phyloP scores from a whole-genome alignment of 2,329 filamentous ascomycete species.

The Clonostachys solani region DNA sequence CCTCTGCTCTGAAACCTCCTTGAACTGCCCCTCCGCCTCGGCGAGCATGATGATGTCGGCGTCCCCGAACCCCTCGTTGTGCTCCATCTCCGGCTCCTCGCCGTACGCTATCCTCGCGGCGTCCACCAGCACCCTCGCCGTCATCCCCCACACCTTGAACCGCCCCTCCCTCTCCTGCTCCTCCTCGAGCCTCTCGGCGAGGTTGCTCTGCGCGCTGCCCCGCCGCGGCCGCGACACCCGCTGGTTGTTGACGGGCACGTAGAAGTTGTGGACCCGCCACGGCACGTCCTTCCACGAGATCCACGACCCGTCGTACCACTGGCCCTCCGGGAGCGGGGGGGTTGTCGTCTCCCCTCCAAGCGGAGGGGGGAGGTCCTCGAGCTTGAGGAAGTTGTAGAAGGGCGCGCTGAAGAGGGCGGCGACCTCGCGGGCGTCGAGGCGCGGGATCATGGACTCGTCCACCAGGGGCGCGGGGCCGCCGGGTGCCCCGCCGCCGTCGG shows the following conservation, averaged over 20 bases:
- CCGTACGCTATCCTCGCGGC: constrained; percentile 80
- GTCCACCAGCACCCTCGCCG: constrained; percentile 84
- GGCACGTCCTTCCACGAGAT: constrained; percentile 68
- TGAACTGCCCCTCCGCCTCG: constrained; percentile 38
- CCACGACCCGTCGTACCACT: constrained; percentile 88
- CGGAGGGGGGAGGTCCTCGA: constrained; percentile 46
- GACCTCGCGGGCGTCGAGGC: constrained; percentile 84
- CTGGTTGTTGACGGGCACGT: constrained; percentile 74
- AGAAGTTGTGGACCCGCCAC: constrained; percentile 92
- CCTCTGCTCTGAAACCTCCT: constrained; percentile 27
- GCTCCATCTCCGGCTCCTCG: constrained; percentile 80
- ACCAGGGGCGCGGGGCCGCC: constrained; percentile 34
- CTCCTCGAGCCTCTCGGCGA: constrained; percentile 39
- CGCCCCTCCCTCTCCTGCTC: constrained; percentile 42
- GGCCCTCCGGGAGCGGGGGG: constrained; percentile 38
- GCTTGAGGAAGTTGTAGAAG: constrained; percentile 75
- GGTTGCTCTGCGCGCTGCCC: constrained; percentile 33
- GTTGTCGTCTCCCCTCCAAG: constrained; percentile 6
- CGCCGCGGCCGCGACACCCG: constrained; percentile 50
- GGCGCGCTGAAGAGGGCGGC: constrained; percentile 90
- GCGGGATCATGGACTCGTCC: constrained; percentile 71
- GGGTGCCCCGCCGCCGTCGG: constrained; percentile 5
- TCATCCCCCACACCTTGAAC: constrained; percentile 94
- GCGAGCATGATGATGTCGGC: constrained; percentile 42
- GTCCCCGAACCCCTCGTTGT: constrained; percentile 50